A percentile compares a stretch with the other conserved stretches of the same genome.
phyloP scores from a whole-genome alignment of 495 filamentous ascomycete species.

The Aspergillus kassunensis region DNA sequence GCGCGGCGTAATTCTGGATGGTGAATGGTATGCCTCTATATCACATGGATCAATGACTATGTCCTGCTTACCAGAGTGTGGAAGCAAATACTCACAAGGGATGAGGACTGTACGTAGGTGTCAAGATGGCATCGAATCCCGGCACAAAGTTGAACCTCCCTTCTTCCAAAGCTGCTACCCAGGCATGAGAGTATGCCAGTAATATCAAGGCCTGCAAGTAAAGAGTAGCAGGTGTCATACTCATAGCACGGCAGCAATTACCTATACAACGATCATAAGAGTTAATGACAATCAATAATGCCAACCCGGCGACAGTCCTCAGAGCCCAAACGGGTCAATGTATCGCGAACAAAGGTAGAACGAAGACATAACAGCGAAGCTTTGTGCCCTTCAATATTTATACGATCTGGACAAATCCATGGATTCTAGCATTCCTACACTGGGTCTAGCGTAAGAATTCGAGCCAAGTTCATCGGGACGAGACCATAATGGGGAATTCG shows the following conservation, averaged over 20 bases:
- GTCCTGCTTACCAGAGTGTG: neutral
- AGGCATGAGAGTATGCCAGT: neutral
- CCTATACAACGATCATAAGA: constrained; percentile 1
- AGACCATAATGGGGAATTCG: too few relatives aligned
- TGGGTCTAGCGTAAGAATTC: neutral
- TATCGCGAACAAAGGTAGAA: neutral
- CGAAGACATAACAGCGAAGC: neutral
- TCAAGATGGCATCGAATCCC: neutral
- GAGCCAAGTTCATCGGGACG: constrained; percentile 5
- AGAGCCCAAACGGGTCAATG: neutral
- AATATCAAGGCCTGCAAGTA: neutral
- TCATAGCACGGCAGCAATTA: neutral
- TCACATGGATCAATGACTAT: neutral
- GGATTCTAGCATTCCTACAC: constrained; percentile 5
- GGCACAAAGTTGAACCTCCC: neutral
- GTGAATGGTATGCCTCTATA: constrained; percentile 22
- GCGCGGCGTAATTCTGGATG: constrained; percentile 9
- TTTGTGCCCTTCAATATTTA: constrained; percentile 1
- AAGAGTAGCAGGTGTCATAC: neutral
- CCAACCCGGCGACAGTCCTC: neutral
- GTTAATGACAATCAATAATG: neutral
- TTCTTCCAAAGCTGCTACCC: neutral
- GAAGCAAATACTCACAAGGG: constrained; percentile 5
- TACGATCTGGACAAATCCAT: neutral
- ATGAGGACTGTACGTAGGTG: constrained; percentile 9